Percentiles rank a stretch among this genome's conserved stretches.
These are phyloP conservation scores for Fusarium nanum DNA, from an alignment of 2,329 filamentous ascomycete species.

Conservation along the genomic window DNA sequence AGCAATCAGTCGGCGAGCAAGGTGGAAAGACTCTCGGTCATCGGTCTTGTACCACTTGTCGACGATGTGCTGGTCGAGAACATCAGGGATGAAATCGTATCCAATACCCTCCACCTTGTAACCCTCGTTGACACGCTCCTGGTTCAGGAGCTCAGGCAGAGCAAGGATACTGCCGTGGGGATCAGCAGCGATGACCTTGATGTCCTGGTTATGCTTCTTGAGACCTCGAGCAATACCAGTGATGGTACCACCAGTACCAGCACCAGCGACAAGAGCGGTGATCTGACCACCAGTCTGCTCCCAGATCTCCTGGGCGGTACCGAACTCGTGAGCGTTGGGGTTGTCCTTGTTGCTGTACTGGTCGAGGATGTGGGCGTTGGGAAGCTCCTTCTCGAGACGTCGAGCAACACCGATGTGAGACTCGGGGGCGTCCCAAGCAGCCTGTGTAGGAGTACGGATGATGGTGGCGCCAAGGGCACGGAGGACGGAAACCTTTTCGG, in stretches of 20 bases:
- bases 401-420: constrained; percentile 96
- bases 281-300: constrained; percentile 86
- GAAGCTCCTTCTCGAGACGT: constrained; percentile 92
- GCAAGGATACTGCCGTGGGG: constrained; percentile 93
- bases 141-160: constrained; percentile 81
- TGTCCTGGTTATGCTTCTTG: constrained; percentile 83
- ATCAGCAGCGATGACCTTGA: constrained; percentile 94
- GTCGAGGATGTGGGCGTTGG: constrained; percentile 96
- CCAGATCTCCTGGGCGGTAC: constrained; percentile 98
- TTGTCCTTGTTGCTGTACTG: constrained; percentile 95
- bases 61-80: constrained; percentile 81
- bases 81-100: constrained; percentile 97
- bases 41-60: constrained; percentile 99
- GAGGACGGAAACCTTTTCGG: constrained; percentile 95
- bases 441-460: constrained; percentile 95
- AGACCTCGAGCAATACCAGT: constrained; percentile 88
- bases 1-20: constrained; percentile 88
- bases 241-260: constrained; percentile 95
- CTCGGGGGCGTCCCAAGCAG: constrained; percentile 93
- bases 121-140: constrained; percentile 80
- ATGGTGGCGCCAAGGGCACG: constrained; percentile 96
- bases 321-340: constrained; percentile 90
- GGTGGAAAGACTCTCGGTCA: constrained; percentile 89
- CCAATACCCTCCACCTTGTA: constrained; percentile 99
- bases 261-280: constrained; percentile 86